Evolutionary conservation across 2,329 filamentous ascomycete species (phyloP).

Genomic region (Penicillium concentricum): DNA sequence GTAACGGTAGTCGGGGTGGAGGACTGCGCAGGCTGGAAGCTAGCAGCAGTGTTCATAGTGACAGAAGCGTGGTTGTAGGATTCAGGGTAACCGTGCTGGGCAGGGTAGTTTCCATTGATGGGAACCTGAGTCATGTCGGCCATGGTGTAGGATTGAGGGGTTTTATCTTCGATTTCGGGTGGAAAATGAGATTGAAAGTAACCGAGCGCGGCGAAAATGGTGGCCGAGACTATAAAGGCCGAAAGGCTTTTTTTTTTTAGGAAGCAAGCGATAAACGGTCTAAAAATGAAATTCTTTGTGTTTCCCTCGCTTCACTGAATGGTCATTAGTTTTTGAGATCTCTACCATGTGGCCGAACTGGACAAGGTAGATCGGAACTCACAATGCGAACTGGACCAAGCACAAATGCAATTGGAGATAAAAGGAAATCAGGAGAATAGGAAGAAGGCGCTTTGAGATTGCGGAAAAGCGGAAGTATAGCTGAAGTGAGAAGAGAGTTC

Average conservation of each 20-base stretch:
- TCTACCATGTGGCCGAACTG: neutral
- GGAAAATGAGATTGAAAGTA: slow-evolving; percentile 18
- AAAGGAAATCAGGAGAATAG: slow-evolving; percentile 13
- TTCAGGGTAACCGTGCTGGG: slow-evolving; percentile 41
- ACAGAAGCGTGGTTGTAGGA: slow-evolving; percentile 37
- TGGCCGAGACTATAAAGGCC: slow-evolving; percentile 6
- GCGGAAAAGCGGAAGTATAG: slow-evolving; percentile 24
- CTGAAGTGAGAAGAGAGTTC: slow-evolving; percentile 24
- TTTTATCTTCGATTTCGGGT: slow-evolving; percentile 10
- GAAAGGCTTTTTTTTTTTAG: slow-evolving; percentile 12
- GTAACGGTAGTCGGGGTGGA: slow-evolving; percentile 41
- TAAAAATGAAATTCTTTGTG: slow-evolving; percentile 18
- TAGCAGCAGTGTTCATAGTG: slow-evolving; percentile 36
- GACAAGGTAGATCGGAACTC: slow-evolving; percentile 16
- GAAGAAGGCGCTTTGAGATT: slow-evolving; percentile 9
- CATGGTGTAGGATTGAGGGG: slow-evolving; percentile 31
- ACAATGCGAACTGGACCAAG: slow-evolving; percentile 32
- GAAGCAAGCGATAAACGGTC: slow-evolving; percentile 14
- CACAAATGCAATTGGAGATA: slow-evolving; percentile 21
- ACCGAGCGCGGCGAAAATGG: slow-evolving; percentile 9
- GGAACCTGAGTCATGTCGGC: slow-evolving; percentile 42
- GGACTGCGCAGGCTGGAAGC: slow-evolving; percentile 41
- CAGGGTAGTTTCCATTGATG: slow-evolving; percentile 44
- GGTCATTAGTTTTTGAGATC: slow-evolving; percentile 20
- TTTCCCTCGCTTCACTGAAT: slow-evolving; percentile 24